Evolutionary conservation across 352 stramenopile species (phyloP), one percentile per base, ranked within the genome.

Genomic region (Phytopythium montanum): DNA sequence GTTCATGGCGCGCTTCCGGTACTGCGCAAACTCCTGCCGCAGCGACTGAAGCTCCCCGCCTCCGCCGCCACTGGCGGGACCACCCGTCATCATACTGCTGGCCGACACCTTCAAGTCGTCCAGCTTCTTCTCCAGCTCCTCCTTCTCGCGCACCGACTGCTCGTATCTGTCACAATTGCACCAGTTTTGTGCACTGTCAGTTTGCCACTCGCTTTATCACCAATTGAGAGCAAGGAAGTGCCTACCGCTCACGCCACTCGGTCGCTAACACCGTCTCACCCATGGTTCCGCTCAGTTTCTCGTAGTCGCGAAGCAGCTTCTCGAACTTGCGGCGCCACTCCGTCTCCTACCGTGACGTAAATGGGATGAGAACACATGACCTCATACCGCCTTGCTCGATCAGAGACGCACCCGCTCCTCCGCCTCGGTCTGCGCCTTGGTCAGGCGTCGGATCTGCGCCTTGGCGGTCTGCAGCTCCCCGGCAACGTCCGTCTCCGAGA

Each of bases 311-410:
- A 68, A 83, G 74, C 18, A 95, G 53, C 28, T 92, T 91, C 23
- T 92, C 83, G 72, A 88, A 93, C 68, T 95, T 95, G 53, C 83
- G 82, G 53, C 83, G 76, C 83, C 82, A 93, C 23, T 88, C 81
- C 16, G 73, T 72, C 60, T 92, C 85, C 85, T 95, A 16, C 7
- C 34, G 61, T 56, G 9, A 38, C 33, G 33, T 7, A 5, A 49
- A 2, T 12, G 29, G 25, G 10, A 56, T 19, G 5, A 31, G 33
- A 49, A 51, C 14, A 6, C 33, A 38, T 54, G n/a, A n/a, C 23
- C 48, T 7, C 23, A 50, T 23, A 29, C 23, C 28, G 13, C 19
- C 6, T 29, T 57, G 2, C n/a, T 31, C 9, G 50, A 42, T 29
- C 34, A 45, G 21, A 7, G n/a, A 34, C 70, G 18, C 76, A 91